A percentile compares a stretch with the other conserved stretches of the same genome.
These are phyloP conservation scores for Skeletonema marinoi DNA, from an alignment of 108 stramenopile genomes.

Conservation along the genomic window DNA sequence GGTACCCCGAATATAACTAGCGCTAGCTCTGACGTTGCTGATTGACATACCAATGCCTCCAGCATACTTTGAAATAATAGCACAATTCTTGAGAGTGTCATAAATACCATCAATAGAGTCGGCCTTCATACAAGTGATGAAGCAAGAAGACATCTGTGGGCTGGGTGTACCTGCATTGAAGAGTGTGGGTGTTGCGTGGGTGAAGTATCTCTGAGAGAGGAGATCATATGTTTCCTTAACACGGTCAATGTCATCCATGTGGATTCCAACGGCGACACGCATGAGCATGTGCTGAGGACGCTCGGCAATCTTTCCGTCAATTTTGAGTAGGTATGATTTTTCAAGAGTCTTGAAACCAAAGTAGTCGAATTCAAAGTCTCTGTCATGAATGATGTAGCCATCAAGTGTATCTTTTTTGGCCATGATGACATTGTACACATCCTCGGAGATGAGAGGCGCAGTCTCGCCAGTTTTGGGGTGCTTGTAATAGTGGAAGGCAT, in stretches of 20 bases:
- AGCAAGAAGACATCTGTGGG: conserved; percentile 98
- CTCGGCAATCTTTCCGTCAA: conserved; percentile 93
- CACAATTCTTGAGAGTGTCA: conserved; percentile 98
- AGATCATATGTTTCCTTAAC: conserved; percentile 97
- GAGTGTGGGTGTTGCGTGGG: conserved; percentile 98
- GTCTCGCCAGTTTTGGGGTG: no score
- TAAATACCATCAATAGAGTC: conserved; percentile 99
- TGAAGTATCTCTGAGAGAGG: conserved; percentile 94
- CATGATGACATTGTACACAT: no score
- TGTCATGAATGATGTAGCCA: no score
- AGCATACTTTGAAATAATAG: conserved; percentile 98
- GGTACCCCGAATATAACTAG: conserved; percentile 96
- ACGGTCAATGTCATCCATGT: conserved; percentile 87
- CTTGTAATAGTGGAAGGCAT: no score
- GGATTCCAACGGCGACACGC: conserved; percentile 98
- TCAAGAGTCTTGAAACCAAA: no score
- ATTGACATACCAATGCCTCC: conserved; percentile 98
- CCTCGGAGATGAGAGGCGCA: no score
- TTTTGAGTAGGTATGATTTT: conserved; percentile 93
- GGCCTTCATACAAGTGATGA: conserved; percentile 94
- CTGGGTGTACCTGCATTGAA: conserved; percentile 97
- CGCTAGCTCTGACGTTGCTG: conserved; percentile 93
- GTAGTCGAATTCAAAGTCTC: no score
- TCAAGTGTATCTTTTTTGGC: no score
- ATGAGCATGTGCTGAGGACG: conserved; percentile 94